A percentile compares a stretch with the other conserved stretches of the same genome.
These are phyloP conservation scores for Sphaceloma murrayae DNA, from an alignment of 2,329 filamentous ascomycete species.

Conservation along the genomic window DNA sequence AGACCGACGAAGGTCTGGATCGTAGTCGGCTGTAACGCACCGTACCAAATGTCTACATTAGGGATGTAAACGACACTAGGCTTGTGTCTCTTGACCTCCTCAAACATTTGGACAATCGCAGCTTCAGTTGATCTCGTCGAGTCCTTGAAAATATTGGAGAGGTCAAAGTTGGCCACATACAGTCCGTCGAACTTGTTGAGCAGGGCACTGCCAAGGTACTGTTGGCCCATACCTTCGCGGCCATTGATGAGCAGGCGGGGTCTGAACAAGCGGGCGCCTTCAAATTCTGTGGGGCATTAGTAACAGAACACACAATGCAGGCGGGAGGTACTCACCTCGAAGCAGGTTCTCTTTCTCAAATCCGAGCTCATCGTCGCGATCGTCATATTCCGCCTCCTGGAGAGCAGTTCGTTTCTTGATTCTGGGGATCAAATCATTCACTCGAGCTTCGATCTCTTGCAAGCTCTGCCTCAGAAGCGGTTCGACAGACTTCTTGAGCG, in stretches of 20 bases:
- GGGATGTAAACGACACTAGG: constrained; percentile 94
- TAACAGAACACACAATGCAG: not conserved
- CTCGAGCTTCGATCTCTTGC: constrained; percentile 49
- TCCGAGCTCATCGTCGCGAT: constrained; percentile 69
- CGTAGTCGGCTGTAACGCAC: constrained; percentile 52
- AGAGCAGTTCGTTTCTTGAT: constrained; percentile 81
- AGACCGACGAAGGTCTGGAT: constrained; percentile 77
- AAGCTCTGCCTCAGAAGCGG: constrained; percentile 71
- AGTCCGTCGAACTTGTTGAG: constrained; percentile 87
- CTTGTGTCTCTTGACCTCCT: constrained; percentile 87
- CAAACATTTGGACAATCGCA: constrained; percentile 80
- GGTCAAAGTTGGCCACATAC: constrained; percentile 89
- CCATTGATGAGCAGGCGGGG: constrained; percentile 79
- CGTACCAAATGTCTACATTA: constrained; percentile 79
- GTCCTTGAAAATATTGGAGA: constrained; percentile 78
- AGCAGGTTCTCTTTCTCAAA: constrained; percentile 74
- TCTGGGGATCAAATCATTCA: constrained; percentile 70
- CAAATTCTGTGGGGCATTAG: constrained; percentile 51
- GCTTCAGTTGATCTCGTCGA: constrained; percentile 72
- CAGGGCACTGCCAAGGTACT: constrained; percentile 75
- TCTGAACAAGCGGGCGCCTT: constrained; percentile 76
- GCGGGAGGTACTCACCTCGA: constrained; percentile 30
- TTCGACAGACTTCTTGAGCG: constrained; percentile 69
- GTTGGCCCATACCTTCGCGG: constrained; percentile 82
- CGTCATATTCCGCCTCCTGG: constrained; percentile 89